Base-by-base conservation (phyloP, 176 grass and related monocot species). In the Miscanthus lutarioriparius region DNA sequence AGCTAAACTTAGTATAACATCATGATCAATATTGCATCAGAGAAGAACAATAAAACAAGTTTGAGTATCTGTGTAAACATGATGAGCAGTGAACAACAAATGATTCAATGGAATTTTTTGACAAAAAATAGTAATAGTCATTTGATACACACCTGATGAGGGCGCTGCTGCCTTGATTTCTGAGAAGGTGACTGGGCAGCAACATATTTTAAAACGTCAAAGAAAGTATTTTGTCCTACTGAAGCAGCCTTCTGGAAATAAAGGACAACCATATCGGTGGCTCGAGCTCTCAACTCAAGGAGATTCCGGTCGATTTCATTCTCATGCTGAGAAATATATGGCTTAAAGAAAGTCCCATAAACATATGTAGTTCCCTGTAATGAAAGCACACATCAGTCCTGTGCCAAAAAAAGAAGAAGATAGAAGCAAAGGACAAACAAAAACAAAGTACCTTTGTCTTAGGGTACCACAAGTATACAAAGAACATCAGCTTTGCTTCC, bases 221-320 rank as follows among this genome's bases (percentile, higher is more conserved):
- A 92, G 86, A 96, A 90, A 72, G 91, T 91, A 61, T 76, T 92
- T 26, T 99, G 97, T 44, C 93, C 90, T 77, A 72, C 63, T 23
- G 68, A 84, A 61, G 91, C 91, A 49, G 67, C 88, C 87, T 91
- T 99, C 81, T 99, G 93, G 66, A 92, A 92, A 71, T 99, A 94
- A 43, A 89, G 6, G 27, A 95, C 48, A 72, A 83, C 81, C 22
- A 89, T 48, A 87, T 99, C 93, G 15, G 89, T 83, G 39, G 91
- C 97, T 73, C 91, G 91, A 83, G 92, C 87, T 92, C 91, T 96
- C 81, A 96, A 56, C 80, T 99, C 97, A 64, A 94, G 84, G 64
- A 99, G 69, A 89, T 91, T 99, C 25, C 91, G 91, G 73, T 99
- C 97, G 0, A 99, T 99, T 82, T 99, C 97, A 86, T 88, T 94